Evolutionary conservation across 345 rosid genomes (phyloP), one percentile per base, ranked within the genome.

Genomic region (Eucalyptus sp.): DNA sequence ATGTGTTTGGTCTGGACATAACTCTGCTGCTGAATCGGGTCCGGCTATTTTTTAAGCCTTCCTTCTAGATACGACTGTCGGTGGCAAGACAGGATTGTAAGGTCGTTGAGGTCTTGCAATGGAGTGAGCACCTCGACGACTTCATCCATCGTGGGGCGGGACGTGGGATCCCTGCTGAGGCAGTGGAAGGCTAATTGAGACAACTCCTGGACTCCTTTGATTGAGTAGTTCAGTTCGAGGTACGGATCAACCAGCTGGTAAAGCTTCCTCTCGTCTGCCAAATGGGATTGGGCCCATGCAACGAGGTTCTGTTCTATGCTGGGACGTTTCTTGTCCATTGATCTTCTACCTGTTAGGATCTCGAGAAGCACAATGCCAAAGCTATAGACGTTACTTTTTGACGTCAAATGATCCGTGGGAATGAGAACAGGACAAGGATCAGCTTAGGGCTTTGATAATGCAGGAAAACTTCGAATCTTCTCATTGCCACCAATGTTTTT

Each of bases 341-440:
- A 96, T 94, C 99, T 95, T 91, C 99, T 92, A 88, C 98, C 99
- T 46, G 95, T 96, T 89, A 97, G 89, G 91, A 97, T 94, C 96
- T 97, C 96, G 7, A 97, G 96, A 85, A 97, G 94, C 44, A 96
- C 99, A 86, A 97, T 96, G 18, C 99, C 98, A 8, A 96, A 97
- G 93, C 99, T 97, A 90, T 95, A 97, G 50, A 97, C 99, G 83
- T 96, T 98, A 86, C 99, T 95, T 94, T 94, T 96, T 54, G 96
- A 96, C 46, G 98, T 96, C 92, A 96, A 91, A 91, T 97, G 99
- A 87, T 98, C 98, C 95, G 92, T 71, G 27, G 2, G 60, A 86
- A 50, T 7, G 64, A 71, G 83, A 71, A 71, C 14, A 37, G 83
- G 83, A 71, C 83, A 5, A 71, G 83, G 31, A 18, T 41, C 66